Conservation (phyloP, 2,329 filamentous ascomycete species). For the Phoma sp. region DNA sequence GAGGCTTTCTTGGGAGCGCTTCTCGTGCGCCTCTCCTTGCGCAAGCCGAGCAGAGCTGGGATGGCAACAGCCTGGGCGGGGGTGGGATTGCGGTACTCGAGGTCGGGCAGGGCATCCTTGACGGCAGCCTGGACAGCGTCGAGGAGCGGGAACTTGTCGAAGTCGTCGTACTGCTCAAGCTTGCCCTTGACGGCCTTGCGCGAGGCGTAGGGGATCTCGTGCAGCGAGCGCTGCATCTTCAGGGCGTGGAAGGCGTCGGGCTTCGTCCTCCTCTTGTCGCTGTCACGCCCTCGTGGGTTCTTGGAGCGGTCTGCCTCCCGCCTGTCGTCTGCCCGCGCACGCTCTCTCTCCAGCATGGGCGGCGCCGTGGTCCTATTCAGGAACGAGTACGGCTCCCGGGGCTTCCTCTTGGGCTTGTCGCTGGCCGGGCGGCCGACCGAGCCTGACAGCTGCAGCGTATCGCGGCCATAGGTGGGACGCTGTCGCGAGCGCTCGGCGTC, state of each 20-base stretch:
- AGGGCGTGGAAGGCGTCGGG: slow-evolving; percentile 74
- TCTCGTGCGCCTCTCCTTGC: slow-evolving; percentile 45
- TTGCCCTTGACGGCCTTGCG: slow-evolving; percentile 66
- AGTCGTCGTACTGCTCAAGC: slow-evolving; percentile 72
- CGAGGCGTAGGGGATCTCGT: slow-evolving; percentile 76
- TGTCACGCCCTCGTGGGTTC: slow-evolving; percentile 21
- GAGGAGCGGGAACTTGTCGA: slow-evolving; percentile 80
- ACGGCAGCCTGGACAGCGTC: slow-evolving; percentile 75
- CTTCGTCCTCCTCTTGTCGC: slow-evolving; percentile 37
- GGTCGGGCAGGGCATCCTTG: slow-evolving; percentile 74
- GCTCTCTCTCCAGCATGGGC: slow-evolving; percentile 25
- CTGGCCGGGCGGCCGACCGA: slow-evolving; percentile 34
- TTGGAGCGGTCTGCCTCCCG: slow-evolving; percentile 11
- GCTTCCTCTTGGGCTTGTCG: slow-evolving; percentile 27
- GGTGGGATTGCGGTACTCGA: slow-evolving; percentile 80
- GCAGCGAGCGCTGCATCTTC: slow-evolving; percentile 88
- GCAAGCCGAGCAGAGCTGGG: slow-evolving; percentile 73
- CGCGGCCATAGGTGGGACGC: slow-evolving; percentile 31
- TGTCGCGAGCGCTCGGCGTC: slow-evolving; percentile 11
- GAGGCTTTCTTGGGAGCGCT: slow-evolving; percentile 38
- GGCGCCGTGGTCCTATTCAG: slow-evolving; percentile 44
- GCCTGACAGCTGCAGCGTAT: slow-evolving; percentile 56
- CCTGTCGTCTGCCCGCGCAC: slow-evolving; percentile 9
- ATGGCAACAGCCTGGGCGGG: slow-evolving; percentile 90
- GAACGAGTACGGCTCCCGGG: slow-evolving; percentile 40